Base-by-base conservation (phyloP, 139 green algal genomes). In the Micractinium sp. region DNA sequence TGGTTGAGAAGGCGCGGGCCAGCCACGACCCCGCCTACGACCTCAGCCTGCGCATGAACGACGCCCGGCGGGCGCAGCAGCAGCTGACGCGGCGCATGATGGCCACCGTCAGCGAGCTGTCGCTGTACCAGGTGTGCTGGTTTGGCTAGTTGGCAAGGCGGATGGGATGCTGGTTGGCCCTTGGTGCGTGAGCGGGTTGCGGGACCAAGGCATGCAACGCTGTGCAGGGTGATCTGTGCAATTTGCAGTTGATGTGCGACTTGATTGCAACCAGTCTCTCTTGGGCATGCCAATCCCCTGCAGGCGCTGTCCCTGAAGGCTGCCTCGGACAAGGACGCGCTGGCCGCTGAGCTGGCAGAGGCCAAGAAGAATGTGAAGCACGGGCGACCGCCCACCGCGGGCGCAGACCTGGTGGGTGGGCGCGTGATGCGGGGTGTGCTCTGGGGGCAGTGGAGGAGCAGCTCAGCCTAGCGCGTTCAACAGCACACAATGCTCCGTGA, bases 51-150 rank as follows among this genome's bases (percentile, higher is more conserved):
- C n/a, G 63, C 0, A 92, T 97, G 67, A 97, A 97, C 88, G 93
- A 94, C 80, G 97, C 95, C 88, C 94, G 96, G 92, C 74, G 75
- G 33, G 87, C 89, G 82, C 91, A 98, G 82, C 91, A 95, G 33
- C 83, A 80, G 1, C 93, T 96, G 20, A 98, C 94, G 20, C 90
- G 94, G 15, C 94, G 94, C 78, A 96, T 98, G 89, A 99, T 98
- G 96, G 96, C 96, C 23, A 95, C 95, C 0, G 95, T 98, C 47
- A 95, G 91, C 39, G 97, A 99, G 93, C 92, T 99, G 69, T 96
- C 93, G 35, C 95, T 99, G 91, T 98, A 97, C 89, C 95, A 98
- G 83, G 83, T 87, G 83, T 2, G 82, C 0, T 16, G 35, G n/a
- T 4, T 19, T 66, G 19, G 77, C 22, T 66, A 5, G 77, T 18